Evolutionary conservation across 2,329 filamentous ascomycete species (phyloP).

Genomic region (Fusarium dlaminii): DNA sequence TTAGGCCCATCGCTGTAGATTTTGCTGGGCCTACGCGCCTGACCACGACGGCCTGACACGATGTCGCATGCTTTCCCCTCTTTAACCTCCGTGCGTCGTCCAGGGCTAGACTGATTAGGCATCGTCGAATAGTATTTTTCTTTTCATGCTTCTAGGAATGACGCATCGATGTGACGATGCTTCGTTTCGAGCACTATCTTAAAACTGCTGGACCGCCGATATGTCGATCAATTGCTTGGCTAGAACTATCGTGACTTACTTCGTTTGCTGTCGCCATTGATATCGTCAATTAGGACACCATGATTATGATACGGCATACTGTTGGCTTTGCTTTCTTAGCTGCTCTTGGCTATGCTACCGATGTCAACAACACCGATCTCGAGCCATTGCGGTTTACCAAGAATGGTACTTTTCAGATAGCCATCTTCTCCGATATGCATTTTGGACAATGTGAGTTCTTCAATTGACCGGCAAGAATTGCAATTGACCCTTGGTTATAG

Average conservation of each 20-base stretch:
- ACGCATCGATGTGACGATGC: constrained; percentile 18
- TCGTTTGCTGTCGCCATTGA: neutral
- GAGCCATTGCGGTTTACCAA: constrained; percentile 27
- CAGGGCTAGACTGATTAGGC: constrained; percentile 3
- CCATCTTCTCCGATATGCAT: constrained; percentile 39
- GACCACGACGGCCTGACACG: neutral
- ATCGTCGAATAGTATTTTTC: constrained; percentile 1
- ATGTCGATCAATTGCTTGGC: neutral
- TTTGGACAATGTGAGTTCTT: constrained; percentile 35
- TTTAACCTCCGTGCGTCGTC: neutral
- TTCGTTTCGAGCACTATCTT: constrained; percentile 3
- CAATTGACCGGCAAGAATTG: neutral
- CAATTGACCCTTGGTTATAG: neutral
- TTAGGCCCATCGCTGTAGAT: neutral
- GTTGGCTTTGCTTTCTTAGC: constrained; percentile 1
- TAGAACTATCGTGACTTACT: neutral
- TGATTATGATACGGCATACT: neutral
- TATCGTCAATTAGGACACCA: neutral
- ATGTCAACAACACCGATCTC: constrained; percentile 23
- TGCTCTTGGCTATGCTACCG: neutral
- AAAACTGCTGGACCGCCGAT: constrained; percentile 2
- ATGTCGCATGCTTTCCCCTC: constrained; percentile 3
- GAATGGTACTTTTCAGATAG: constrained; percentile 37
- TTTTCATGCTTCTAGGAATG: neutral
- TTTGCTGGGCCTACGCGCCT: neutral